Evolutionary conservation across 352 stramenopile genomes (phyloP), one percentile per base, ranked within the genome.

Genomic region (Pythium sukuiense): DNA sequence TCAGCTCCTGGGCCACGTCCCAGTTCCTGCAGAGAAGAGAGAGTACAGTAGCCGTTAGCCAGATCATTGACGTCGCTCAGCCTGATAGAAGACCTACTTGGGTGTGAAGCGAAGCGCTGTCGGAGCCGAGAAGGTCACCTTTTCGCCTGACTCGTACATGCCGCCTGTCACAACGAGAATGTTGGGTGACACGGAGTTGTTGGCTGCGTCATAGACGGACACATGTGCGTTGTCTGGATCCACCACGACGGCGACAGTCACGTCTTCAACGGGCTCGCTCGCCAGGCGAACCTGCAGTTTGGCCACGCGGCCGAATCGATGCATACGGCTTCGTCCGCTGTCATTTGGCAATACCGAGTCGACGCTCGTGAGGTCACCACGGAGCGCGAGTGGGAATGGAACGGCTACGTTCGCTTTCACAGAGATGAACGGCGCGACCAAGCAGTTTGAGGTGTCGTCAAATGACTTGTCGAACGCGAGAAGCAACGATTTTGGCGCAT

Each of bases 241-340:
- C 2, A 67, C 3, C 9, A 80, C 48, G 24, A 80, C 70, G 13
- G 71, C 74, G 18, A 92, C 54, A 11, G 77, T 55, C 12, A 85
- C 75, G 59, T 87, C 70, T 29, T 52, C 53, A 1, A 89, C 53
- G 24, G 83, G 83, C 49, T 92, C 83, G 26, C 81, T 92, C 4
- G 81, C 58, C 20, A 92, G 72, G 20, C 59, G 72, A 30, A 92
- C 68, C 18, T 61, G 39, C 0, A 92, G 37, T 11, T 59, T 67
- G 1, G 71, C 71, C 0, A 58, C 52, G 12, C 45, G 55, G 2
- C 83, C 83, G 57, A 65, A 71, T 30, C 76, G 49, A 48, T 92
- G 83, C 79, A 89, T 92, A 30, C 79, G 71, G 20, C 80, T 90
- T 20, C 87, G 65, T 18, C 60, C 65, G 26, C 80, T 89, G 3